Base-by-base conservation (phyloP, 2,329 filamentous ascomycete species). In the Ophiostoma pallidulum region DNA sequence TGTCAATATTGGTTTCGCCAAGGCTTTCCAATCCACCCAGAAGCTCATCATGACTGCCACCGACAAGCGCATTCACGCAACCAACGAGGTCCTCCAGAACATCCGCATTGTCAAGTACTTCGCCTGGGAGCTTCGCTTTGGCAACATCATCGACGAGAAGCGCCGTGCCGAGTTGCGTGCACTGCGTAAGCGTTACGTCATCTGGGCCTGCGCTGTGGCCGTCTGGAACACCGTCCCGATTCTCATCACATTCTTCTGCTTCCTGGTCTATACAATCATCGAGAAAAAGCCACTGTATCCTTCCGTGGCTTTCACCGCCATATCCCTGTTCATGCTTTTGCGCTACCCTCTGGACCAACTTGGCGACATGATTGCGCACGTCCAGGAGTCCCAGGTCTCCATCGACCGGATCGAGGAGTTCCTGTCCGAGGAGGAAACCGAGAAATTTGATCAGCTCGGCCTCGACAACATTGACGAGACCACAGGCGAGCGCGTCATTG, bases 81-180 rank as follows among this genome's bases (percentile, higher is more conserved):
- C 92, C 5, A 98, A 98, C 62, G 92, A 98, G 65, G 86, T 97
- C 8, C 72, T 98, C 24, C 90, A 94, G 61, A 98, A 97, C 59
- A 97, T 98, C 55, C 82, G 92, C 44, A 96, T 98, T 62, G 97
- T 98, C 77, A 98, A 98, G 63, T 98, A 92, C 65, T 98, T 98
- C 62, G 91, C 92, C 0, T 98, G 92, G 92, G 92, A 98, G 64
- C 81, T 89, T 57, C 84, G 91, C 3, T 98, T 96, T 62, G 79
- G 86, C 49, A 77, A 79, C 19, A 80, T 87, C 47, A 88, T 98
- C 29, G 85, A 94, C 51, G 91, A 96, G 63, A 96, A 95, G 68
- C 81, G 92, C 53, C 73, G 74, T 37, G 72, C 72, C 3, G 92
- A 98, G 64, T 73, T 98, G 44, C 80, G 77, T 57, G 80, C 87